These are phyloP conservation scores for Zea luxurians DNA, from an alignment of 176 grass and related monocot species.

Conservation along the genomic window DNA sequence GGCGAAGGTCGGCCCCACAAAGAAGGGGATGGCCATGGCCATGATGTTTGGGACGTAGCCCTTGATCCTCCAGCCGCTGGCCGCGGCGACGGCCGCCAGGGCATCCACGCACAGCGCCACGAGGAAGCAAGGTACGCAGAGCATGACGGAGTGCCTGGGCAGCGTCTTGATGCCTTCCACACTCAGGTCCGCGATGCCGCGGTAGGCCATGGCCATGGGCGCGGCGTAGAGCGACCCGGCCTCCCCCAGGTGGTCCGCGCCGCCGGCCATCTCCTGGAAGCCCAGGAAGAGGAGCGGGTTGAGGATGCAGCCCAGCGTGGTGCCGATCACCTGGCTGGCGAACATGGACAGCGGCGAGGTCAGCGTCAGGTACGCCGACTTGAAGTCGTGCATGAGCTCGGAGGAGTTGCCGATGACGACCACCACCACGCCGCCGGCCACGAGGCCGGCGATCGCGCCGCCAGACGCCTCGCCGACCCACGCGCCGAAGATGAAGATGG, in stretches of 20 bases:
- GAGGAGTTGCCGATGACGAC: slow-evolving; percentile 30
- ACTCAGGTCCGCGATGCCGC: slow-evolving; percentile 36
- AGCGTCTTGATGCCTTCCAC: slow-evolving; percentile 34
- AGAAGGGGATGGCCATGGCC: slow-evolving; percentile 53
- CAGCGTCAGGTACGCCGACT: too few relatives aligned
- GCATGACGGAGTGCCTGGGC: slow-evolving; percentile 26
- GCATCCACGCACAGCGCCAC: not conserved
- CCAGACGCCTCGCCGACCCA: slow-evolving; percentile 40
- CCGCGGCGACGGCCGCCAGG: not conserved
- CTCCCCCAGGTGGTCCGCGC: slow-evolving; percentile 18
- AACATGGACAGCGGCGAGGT: too few relatives aligned
- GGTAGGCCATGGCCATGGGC: slow-evolving; percentile 50
- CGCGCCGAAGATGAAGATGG: slow-evolving; percentile 16
- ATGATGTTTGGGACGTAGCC: slow-evolving; percentile 37
- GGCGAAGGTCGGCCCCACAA: slow-evolving; percentile 33
- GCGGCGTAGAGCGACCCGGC: slow-evolving; percentile 23
- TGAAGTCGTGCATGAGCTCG: slow-evolving; percentile 15
- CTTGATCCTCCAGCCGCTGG: slow-evolving; percentile 16
- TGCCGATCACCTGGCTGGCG: slow-evolving; percentile 43
- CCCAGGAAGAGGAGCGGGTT: slow-evolving; percentile 43
- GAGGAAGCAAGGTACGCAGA: slow-evolving; percentile 24
- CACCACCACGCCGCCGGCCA: slow-evolving; percentile 9
- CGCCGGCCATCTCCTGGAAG: slow-evolving; percentile 35
- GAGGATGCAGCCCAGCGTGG: slow-evolving; percentile 53
- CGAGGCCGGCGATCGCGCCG: not conserved